A percentile compares a stretch with the other conserved stretches of the same genome.
These are phyloP conservation scores for Pyrus hybrid DNA, from an alignment of 331 rosid species.

Conservation along the genomic window DNA sequence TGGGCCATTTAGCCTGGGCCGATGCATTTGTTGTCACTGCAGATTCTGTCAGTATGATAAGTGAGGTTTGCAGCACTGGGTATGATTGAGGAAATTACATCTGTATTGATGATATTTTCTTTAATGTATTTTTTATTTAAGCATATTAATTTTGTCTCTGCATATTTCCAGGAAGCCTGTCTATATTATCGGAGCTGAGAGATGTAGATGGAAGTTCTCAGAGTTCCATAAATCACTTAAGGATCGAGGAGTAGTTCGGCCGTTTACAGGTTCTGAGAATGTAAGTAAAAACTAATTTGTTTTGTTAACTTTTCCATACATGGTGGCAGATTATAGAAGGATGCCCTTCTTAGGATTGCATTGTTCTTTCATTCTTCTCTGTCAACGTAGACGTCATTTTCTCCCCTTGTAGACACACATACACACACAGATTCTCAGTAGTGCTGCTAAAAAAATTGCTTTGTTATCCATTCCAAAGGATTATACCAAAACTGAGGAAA, in stretches of 20 bases:
- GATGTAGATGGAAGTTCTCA: slow-evolving; percentile 75
- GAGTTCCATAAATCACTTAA: slow-evolving; percentile 65
- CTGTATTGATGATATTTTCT: not conserved
- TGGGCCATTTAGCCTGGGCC: slow-evolving; percentile 97
- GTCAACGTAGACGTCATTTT: no score
- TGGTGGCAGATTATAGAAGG: not conserved
- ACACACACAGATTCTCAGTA: not conserved
- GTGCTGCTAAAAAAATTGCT: not conserved
- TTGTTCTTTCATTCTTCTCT: not conserved
- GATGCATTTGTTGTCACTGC: slow-evolving; percentile 91
- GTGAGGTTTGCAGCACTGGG: slow-evolving; percentile 99
- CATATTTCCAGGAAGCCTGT: slow-evolving; percentile 67
- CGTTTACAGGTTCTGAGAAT: slow-evolving; percentile 92
- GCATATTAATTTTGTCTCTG: not conserved
- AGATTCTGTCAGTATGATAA: slow-evolving; percentile 87
- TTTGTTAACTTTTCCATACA: not conserved
- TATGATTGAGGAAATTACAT: slow-evolving; percentile 31
- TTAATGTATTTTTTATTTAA: not conserved
- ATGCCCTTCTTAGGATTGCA: not conserved
- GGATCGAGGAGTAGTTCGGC: slow-evolving; percentile 62
- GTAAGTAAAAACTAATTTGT: slow-evolving; percentile 38
- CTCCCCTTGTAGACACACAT: not conserved
- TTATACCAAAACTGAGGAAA: not conserved
- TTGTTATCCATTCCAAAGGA: not conserved
- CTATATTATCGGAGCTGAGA: slow-evolving; percentile 66